phyloP scores from a whole-genome alignment of 805 yeast species.

The Ogataea nonfermentans region DNA sequence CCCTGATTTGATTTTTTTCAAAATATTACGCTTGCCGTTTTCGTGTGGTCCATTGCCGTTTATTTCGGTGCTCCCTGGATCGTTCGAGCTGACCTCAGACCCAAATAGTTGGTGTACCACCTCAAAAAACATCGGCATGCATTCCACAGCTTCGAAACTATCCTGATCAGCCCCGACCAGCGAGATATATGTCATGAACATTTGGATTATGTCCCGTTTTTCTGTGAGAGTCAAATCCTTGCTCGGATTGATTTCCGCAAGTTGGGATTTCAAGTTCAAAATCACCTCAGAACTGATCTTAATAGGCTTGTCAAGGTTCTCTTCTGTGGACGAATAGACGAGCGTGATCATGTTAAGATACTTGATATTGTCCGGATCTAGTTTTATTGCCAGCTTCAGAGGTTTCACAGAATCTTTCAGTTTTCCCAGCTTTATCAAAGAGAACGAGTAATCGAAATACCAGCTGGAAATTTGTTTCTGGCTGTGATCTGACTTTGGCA shows the following conservation, averaged over 20 bases:
- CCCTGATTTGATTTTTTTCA: conserved; percentile 16
- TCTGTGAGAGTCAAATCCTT: conserved; percentile 15
- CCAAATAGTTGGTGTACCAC: conserved; percentile 43
- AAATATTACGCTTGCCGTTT: conserved; percentile 17
- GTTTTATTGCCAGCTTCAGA: conserved; percentile 46
- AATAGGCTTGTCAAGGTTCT: conserved; percentile 30
- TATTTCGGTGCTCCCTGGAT: not conserved
- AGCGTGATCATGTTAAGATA: conserved; percentile 69
- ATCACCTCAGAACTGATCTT: conserved; percentile 56
- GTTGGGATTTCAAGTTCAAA: conserved; percentile 34
- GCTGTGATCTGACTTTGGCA: conserved; percentile 6
- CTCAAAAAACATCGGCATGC: conserved; percentile 63
- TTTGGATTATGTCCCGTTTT: conserved; percentile 55
- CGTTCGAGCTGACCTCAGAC: conserved; percentile 16
- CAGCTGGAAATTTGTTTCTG: conserved; percentile 24
- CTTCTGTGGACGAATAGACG: conserved; percentile 61
- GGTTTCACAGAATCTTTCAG: conserved; percentile 43
- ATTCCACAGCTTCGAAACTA: conserved; percentile 54
- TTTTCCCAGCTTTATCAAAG: conserved; percentile 44
- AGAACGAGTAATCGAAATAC: conserved; percentile 47
- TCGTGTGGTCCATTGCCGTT: not conserved
- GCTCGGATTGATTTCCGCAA: conserved; percentile 43
- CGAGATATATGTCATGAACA: conserved; percentile 73
- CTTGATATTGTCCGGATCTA: conserved; percentile 53
- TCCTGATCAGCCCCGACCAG: conserved; percentile 65